Evolutionary conservation across 331 rosid genomes (phyloP).

Genomic region (Acacia pycnantha): DNA sequence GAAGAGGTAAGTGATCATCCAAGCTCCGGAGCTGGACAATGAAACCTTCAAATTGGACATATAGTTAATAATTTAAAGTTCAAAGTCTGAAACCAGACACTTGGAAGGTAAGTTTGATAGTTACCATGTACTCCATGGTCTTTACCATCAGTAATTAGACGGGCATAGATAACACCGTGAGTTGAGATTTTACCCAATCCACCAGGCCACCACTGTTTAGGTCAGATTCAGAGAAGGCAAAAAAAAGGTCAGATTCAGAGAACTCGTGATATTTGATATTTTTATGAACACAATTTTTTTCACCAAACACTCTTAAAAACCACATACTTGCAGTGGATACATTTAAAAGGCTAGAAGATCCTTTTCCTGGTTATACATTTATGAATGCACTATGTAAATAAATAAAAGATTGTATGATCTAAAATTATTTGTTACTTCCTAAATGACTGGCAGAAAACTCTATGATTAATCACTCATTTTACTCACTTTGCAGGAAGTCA

Average conservation of each 20-base stretch:
- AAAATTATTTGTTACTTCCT: constrained; percentile 2
- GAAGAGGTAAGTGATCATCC: constrained; percentile 94
- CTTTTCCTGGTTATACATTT: neutral
- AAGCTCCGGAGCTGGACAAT: constrained; percentile 92
- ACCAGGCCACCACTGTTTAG: constrained; percentile 99
- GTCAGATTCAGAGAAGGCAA: constrained; percentile 29
- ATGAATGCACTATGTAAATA: constrained; percentile 3
- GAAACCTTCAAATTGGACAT: constrained; percentile 61
- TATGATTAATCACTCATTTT: constrained; percentile 14
- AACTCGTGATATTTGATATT: constrained; percentile 26
- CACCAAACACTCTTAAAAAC: constrained; percentile 10
- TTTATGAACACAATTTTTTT: constrained; percentile 1
- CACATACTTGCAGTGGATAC: constrained; percentile 11
- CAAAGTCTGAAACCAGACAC: constrained; percentile 9
- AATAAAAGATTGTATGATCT: constrained; percentile 8
- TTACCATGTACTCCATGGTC: constrained; percentile 95
- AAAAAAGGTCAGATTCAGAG: constrained; percentile 26
- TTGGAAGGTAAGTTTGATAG: constrained; percentile 18
- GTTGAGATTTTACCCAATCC: constrained; percentile 95
- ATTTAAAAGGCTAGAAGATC: constrained; percentile 9
- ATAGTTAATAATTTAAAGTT: constrained; percentile 15
- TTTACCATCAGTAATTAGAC: constrained; percentile 66
- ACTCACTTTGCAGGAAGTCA: constrained; percentile 95
- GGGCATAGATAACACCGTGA: constrained; percentile 81
- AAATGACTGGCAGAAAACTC: constrained; percentile 4